phyloP scores from a whole-genome alignment of 176 grass and related monocot genomes.

The Neostapfia colusana region DNA sequence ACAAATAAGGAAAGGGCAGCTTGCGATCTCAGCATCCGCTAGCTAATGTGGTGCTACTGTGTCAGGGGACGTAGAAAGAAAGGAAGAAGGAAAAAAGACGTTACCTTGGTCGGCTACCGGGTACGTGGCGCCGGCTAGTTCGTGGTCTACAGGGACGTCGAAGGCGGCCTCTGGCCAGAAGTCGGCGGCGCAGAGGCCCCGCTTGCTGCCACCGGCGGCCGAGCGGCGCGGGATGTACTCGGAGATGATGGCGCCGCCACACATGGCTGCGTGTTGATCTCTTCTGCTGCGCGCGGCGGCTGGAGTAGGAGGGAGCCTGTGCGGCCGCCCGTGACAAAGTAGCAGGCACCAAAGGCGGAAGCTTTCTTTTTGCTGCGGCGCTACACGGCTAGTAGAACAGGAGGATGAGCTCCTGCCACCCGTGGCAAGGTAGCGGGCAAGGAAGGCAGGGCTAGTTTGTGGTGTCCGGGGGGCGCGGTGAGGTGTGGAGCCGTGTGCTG shows the following conservation, averaged over 20 bases:
- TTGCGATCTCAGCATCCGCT: too few species aligned
- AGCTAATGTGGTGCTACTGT: too few species aligned
- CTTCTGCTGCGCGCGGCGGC: neutral
- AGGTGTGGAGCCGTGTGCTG: conserved; percentile 23
- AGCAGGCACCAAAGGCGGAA: too few species aligned
- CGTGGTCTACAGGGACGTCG: neutral
- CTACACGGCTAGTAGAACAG: too few species aligned
- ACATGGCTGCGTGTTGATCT: conserved; percentile 5
- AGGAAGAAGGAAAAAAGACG: too few species aligned
- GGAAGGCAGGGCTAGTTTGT: neutral
- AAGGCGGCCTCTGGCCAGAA: conserved; percentile 35
- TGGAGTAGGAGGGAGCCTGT: neutral
- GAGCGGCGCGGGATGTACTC: conserved; percentile 41
- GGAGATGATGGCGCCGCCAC: conserved; percentile 52
- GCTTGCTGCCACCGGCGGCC: conserved; percentile 1
- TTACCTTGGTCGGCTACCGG: conserved; percentile 8
- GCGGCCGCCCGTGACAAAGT: too few species aligned
- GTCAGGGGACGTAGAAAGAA: too few species aligned
- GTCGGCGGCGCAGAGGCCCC: conserved; percentile 36
- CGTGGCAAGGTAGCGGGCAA: too few species aligned
- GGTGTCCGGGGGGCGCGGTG: neutral
- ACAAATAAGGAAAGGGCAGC: too few species aligned
- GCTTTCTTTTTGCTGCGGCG: too few species aligned
- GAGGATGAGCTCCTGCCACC: too few species aligned
- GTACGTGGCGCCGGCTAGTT: neutral